Evolutionary conservation across 129 eudicot genomes (phyloP).

Genomic region (Rutidosis leptorrhynchoides): DNA sequence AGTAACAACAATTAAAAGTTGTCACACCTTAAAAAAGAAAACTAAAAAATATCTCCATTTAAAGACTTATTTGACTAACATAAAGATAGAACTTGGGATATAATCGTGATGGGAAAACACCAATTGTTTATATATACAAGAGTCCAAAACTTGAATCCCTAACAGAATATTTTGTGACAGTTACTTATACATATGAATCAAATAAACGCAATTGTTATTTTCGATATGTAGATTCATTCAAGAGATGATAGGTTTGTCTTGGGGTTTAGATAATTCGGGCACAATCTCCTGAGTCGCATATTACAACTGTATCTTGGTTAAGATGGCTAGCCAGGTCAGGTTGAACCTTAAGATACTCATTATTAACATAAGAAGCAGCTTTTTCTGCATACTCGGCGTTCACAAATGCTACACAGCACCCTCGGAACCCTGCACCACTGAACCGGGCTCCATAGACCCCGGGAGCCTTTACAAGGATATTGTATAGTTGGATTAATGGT

Average conservation of each 20-base stretch:
- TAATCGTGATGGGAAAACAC: no score
- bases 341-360: slow-evolving; percentile 56
- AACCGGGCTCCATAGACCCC: slow-evolving; percentile 92
- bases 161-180: not conserved
- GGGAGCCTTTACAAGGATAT: slow-evolving; percentile 72
- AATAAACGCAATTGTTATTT: slow-evolving; percentile 14
- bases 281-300: slow-evolving; percentile 78
- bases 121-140: no score
- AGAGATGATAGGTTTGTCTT: not conserved
- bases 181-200: slow-evolving; percentile 20
- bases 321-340: slow-evolving; percentile 63
- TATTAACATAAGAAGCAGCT: slow-evolving; percentile 61
- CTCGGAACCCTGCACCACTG: slow-evolving; percentile 99
- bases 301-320: slow-evolving; percentile 39
- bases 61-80: no score
- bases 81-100: no score
- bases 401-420: slow-evolving; percentile 95
- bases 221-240: not conserved
- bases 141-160: not conserved
- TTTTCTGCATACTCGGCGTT: slow-evolving; percentile 49
- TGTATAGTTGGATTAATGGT: slow-evolving; percentile 75
- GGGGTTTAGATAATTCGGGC: slow-evolving; percentile 70
- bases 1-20: no score
- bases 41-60: no score
- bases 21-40: no score